These are phyloP conservation scores for Chlamydomonas sp. DNA, from an alignment of 139 green algal species.

Conservation along the genomic window DNA sequence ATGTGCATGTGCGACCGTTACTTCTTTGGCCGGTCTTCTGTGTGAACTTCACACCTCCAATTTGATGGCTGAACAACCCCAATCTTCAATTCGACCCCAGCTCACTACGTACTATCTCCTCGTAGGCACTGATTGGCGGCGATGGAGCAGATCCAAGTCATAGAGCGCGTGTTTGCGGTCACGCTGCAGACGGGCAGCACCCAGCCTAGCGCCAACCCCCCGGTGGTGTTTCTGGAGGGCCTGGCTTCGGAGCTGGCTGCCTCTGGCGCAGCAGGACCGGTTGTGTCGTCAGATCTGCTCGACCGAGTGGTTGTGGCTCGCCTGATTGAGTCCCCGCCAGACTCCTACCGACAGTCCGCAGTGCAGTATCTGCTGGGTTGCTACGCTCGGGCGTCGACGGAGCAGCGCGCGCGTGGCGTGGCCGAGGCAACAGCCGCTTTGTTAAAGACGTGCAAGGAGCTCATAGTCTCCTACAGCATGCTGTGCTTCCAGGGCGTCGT, in stretches of 20 bases:
- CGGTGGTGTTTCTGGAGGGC: constrained; percentile 35
- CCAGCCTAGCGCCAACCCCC: constrained; percentile 13
- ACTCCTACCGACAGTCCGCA: constrained; percentile 49
- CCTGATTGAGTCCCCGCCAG: constrained; percentile 57
- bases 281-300: constrained; percentile 42
- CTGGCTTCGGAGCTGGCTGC: constrained; percentile 36
- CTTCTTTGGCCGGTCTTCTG: no score
- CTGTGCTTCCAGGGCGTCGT: constrained; percentile 66
- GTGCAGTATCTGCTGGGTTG: constrained; percentile 72
- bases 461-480: constrained; percentile 73
- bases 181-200: constrained; percentile 18
- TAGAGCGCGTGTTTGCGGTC: constrained; percentile 45
- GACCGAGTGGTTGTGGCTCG: constrained; percentile 67
- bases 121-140: no score
- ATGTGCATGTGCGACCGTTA: no score
- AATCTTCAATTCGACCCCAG: no score
- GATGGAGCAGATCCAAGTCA: no score
- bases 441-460: constrained; percentile 43
- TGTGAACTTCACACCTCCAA: no score
- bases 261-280: constrained; percentile 2
- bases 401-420: constrained; percentile 27
- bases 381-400: constrained; percentile 38
- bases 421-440: constrained; percentile 23
- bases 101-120: no score
- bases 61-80: no score